Conservation (phyloP, 305 asterid genomes). For the Fraxinus ornus region DNA sequence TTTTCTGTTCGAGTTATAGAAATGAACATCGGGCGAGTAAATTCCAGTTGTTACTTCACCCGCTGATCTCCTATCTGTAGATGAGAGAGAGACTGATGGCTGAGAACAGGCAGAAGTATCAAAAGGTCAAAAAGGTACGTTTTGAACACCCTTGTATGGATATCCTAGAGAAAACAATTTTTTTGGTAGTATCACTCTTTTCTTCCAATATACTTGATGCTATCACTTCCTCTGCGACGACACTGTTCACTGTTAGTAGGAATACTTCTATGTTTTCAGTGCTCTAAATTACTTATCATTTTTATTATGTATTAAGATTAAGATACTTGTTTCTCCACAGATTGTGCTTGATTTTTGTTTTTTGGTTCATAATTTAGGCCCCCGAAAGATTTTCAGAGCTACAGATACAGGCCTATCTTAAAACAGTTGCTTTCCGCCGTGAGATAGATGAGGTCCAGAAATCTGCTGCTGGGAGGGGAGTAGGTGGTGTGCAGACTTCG, state of each 20-base stretch:
- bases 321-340: not conserved
- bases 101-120: conserved; percentile 97
- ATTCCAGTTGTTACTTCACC: conserved; percentile 16
- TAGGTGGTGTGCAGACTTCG: conserved; percentile 84
- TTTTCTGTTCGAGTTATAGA: not conserved
- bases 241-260: not conserved
- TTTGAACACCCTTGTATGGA: not conserved
- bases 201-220: not conserved
- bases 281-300: conserved; percentile 2
- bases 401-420: conserved; percentile 93
- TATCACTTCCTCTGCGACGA: not conserved
- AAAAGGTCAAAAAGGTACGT: conserved; percentile 91
- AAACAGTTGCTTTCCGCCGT: conserved; percentile 97
- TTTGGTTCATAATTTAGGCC: conserved; percentile 53
- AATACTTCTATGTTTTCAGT: conserved; percentile 5
- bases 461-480: conserved; percentile 89
- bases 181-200: not conserved
- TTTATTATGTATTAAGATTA: not conserved
- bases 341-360: conserved; percentile 10
- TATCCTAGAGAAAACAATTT: not conserved
- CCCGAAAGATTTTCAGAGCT: conserved; percentile 92
- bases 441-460: conserved; percentile 93
- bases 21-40: not conserved
- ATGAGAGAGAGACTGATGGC: conserved; percentile 99
- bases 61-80: conserved; percentile 44